Base-by-base conservation (phyloP, 164 flowering plant genomes). In the Vitis rotundifolia region DNA sequence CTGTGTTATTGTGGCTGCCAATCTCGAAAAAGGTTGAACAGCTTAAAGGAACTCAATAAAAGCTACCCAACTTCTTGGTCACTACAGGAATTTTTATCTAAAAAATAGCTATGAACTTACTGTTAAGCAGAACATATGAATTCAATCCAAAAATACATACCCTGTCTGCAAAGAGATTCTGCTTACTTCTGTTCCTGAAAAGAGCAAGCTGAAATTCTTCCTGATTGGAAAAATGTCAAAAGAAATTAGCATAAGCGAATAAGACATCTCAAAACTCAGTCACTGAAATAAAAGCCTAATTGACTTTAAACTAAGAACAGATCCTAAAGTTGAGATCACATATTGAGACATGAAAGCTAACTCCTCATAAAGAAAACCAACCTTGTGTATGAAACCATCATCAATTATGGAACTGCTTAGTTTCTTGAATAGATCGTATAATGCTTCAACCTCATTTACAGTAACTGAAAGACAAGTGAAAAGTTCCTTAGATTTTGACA, bases 171-270 rank as follows among this genome's bases (percentile, higher is more conserved):
- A 91, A 87, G 62, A 94, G 86, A 75, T 86, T 91, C 59, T 70
- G 78, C 73, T 73, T 83, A n/a, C 63, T 78, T 66, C 84, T 85
- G 73, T 81, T 84, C 58, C 51, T 78, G 72, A 91, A 83, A 63
- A 94, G 85, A 11, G 97, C 97, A 64, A 89, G 87, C 71, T 77
- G 88, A 67, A 94, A 83, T 66, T 90, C 98, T 73, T 94, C 97
- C 97, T 89, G 84, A 37, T 66, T 55, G 71, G 7, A 26, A 19
- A 22, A 47, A 72, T 1, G 18, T 31, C 2, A 60, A 18, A 37
- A 19, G 31, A 26, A 13, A 59, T 49, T 59, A 47, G 31, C 10
- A 37, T 37, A 37, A 37, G 7, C 7, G 44, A 22, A 22, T 22
- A 22, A 22, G 26, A 22, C 26, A 22, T 22, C 26, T 22, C 26